phyloP scores from a whole-genome alignment of 768 basidiomycete species.

The Leccinum variicolor region DNA sequence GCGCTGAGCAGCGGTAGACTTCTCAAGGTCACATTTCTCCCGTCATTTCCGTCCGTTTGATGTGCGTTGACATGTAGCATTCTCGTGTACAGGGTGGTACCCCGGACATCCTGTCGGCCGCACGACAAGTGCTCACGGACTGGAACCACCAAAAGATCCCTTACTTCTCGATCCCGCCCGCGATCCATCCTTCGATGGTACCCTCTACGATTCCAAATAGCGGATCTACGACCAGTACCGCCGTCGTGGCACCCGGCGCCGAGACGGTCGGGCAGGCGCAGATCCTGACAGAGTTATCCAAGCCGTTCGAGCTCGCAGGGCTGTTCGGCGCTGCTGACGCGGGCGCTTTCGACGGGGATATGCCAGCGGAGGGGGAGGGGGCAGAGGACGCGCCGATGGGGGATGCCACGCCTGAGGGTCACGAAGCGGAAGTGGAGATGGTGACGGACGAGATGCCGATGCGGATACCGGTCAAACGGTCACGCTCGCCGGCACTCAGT shows the following conservation, averaged over 20 bases:
- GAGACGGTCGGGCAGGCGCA: constrained; percentile 80
- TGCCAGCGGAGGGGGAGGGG: too few relatives aligned
- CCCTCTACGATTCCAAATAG: constrained; percentile 39
- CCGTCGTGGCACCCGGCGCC: constrained; percentile 59
- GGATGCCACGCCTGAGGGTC: constrained; percentile 37
- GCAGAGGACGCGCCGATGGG: constrained; percentile 38
- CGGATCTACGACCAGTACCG: constrained; percentile 20
- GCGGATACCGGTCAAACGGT: constrained; percentile 29
- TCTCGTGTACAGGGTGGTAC: constrained; percentile 66
- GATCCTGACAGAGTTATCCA: constrained; percentile 65
- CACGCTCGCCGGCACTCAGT: constrained; percentile 11
- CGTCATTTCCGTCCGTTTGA: background rate
- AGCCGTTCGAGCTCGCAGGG: constrained; percentile 79
- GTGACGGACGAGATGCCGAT: constrained; percentile 39
- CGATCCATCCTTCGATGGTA: constrained; percentile 72
- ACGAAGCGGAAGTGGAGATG: constrained; percentile 31
- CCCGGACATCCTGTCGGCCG: constrained; percentile 80
- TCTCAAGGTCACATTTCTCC: constrained; percentile 56
- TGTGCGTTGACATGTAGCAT: background rate
- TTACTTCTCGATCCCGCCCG: constrained; percentile 79
- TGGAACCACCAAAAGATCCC: constrained; percentile 98
- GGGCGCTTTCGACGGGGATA: constrained; percentile 64
- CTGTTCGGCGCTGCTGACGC: constrained; percentile 79
- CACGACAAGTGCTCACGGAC: constrained; percentile 78
- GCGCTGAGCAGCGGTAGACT: constrained; percentile 81